These are phyloP conservation scores for Suhomyces terraborum DNA, from an alignment of 1,139 yeast species.

Conservation along the genomic window DNA sequence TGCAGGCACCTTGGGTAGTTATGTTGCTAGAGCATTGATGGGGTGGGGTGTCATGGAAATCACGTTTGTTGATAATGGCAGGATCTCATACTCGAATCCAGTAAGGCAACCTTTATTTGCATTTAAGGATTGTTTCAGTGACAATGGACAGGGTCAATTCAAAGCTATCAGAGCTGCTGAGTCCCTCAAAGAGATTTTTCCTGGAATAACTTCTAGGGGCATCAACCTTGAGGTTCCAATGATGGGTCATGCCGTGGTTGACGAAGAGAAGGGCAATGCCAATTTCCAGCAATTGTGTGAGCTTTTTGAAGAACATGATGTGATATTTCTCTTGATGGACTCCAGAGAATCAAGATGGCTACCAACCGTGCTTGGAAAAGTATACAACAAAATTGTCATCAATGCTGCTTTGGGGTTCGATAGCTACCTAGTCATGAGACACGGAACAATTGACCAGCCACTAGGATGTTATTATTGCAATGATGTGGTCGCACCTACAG, in stretches of 20 bases:
- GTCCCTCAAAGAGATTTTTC: constrained; percentile 70
- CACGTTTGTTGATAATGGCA: constrained; percentile 87
- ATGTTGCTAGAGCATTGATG: constrained; percentile 78
- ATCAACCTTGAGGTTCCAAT: constrained; percentile 77
- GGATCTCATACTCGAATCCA: constrained; percentile 89
- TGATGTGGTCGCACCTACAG: constrained; percentile 92
- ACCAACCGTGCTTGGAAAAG: constrained; percentile 79
- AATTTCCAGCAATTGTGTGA: constrained; percentile 55
- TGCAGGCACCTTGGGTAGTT: constrained; percentile 94
- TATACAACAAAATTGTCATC: constrained; percentile 68
- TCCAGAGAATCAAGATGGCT: constrained; percentile 96
- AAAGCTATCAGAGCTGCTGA: constrained; percentile 81
- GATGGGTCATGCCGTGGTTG: constrained; percentile 85
- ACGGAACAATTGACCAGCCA: constrained; percentile 55
- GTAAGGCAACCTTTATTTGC: constrained; percentile 88
- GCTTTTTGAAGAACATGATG: constrained; percentile 72
- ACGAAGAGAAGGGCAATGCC: constrained; percentile 48
- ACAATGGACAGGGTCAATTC: constrained; percentile 55
- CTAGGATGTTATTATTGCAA: constrained; percentile 95
- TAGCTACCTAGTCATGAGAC: constrained; percentile 89
- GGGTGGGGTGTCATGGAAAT: constrained; percentile 93
- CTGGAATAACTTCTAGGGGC: constrained; percentile 70
- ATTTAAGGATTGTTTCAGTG: constrained; percentile 73
- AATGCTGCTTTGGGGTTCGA: constrained; percentile 97
- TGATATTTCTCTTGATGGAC: constrained; percentile 79